Percentiles rank a stretch among this genome's conserved stretches.
Conservation (phyloP, 441 rosid species). For the Aleurites moluccanus region DNA sequence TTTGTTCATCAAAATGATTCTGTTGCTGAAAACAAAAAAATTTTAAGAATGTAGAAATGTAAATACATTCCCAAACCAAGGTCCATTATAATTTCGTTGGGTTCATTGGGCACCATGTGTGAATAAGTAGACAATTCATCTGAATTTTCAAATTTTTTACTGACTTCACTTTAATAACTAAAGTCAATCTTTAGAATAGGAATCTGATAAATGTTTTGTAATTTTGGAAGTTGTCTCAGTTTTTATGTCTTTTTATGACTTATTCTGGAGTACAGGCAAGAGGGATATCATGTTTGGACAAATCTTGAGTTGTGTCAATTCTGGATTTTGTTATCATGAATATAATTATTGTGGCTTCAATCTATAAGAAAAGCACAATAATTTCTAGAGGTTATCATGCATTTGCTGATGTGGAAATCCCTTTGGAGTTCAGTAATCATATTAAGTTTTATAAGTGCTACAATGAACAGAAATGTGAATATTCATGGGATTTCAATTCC, state of each 20-base stretch:
- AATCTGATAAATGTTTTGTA: neutral
- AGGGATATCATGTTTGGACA: neutral
- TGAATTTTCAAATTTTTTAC: neutral
- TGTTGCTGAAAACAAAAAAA: neutral
- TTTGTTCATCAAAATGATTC: constrained; percentile 8
- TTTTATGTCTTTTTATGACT: neutral
- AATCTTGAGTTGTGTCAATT: neutral
- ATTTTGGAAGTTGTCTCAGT: neutral
- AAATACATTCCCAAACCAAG: neutral
- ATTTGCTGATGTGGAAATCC: neutral
- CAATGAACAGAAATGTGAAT: neutral
- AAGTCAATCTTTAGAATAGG: neutral
- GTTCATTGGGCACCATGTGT: neutral
- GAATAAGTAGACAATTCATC: neutral
- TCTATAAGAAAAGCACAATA: neutral
- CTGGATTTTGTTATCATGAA: neutral
- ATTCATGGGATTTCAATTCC: neutral
- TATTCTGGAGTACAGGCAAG: neutral
- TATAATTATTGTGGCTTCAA: neutral
- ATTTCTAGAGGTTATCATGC: neutral
- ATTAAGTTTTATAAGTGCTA: neutral
- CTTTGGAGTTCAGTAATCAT: neutral
- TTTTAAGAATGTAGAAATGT: neutral
- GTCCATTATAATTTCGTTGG: neutral
- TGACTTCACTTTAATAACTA: too few species aligned